Evolutionary conservation across 2,329 filamentous ascomycete species (phyloP).

Genomic region (Didymella keratinophila): DNA sequence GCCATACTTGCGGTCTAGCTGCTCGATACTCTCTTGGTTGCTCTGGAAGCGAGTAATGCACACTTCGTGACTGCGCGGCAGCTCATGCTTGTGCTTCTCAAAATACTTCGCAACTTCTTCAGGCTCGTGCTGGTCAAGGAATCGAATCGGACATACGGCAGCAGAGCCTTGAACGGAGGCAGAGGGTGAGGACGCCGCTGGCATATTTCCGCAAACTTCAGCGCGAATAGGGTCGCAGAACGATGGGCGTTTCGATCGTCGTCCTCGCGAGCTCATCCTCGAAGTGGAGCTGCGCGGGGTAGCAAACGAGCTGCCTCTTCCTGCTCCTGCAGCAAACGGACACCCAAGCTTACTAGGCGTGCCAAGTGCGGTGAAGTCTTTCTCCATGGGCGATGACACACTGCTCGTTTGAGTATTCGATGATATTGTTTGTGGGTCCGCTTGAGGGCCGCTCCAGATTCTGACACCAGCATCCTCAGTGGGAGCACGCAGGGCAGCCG

Average conservation of each 20-base stretch:
- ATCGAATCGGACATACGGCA: slow-evolving; percentile 90
- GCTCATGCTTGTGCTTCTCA: slow-evolving; percentile 92
- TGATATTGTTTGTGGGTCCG: slow-evolving; percentile 36
- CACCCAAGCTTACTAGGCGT: slow-evolving; percentile 81
- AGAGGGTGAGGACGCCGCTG: slow-evolving; percentile 56
- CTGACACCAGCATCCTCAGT: slow-evolving; percentile 44
- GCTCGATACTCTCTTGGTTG: slow-evolving; percentile 83
- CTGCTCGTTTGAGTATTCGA: slow-evolving; percentile 44
- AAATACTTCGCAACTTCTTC: slow-evolving; percentile 94
- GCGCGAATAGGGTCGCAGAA: slow-evolving; percentile 54
- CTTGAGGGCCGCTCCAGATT: slow-evolving; percentile 53
- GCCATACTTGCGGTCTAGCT: slow-evolving; percentile 93
- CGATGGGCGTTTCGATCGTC: slow-evolving; percentile 52
- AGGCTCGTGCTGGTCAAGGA: slow-evolving; percentile 88
- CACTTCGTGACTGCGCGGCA: slow-evolving; percentile 91
- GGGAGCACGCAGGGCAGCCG: slow-evolving; percentile 35
- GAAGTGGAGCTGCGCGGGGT: slow-evolving; percentile 53
- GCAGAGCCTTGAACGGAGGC: slow-evolving; percentile 53
- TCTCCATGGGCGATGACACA: slow-evolving; percentile 67
- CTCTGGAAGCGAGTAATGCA: slow-evolving; percentile 90
- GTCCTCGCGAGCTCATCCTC: slow-evolving; percentile 45
- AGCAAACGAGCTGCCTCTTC: slow-evolving; percentile 55
- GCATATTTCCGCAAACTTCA: slow-evolving; percentile 51
- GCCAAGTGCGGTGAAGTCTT: slow-evolving; percentile 88
- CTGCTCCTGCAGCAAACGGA: slow-evolving; percentile 71